phyloP scores from a whole-genome alignment of 108 stramenopile species.

The Licmophora abbreviata region DNA sequence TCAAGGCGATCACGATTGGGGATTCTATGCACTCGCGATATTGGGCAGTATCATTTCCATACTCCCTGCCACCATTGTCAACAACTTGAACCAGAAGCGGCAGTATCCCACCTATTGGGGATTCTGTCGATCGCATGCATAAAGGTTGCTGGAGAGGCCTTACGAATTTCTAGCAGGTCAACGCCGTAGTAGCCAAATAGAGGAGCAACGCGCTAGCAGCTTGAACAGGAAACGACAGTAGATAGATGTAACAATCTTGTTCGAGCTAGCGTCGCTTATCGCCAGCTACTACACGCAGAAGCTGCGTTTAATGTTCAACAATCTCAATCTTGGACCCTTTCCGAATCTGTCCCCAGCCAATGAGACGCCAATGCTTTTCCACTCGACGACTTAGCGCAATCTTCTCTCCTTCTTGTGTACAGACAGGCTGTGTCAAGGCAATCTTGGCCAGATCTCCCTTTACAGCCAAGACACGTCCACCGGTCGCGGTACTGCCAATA shows the following conservation, averaged over 20 bases:
- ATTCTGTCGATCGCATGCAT: too few relatives aligned
- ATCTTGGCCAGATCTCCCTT: constrained; percentile 96
- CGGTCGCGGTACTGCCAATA: constrained; percentile 97
- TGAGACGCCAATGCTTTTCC: constrained; percentile 99
- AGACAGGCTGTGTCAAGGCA: constrained; percentile 97
- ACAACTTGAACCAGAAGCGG: constrained; percentile 40
- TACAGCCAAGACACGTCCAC: constrained; percentile 92
- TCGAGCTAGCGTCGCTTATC: too few relatives aligned
- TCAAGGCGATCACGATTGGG: neutral
- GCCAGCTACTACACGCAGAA: too few relatives aligned
- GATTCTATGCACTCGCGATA: constrained; percentile 20
- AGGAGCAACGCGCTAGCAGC: too few relatives aligned
- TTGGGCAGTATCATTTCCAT: constrained; percentile 17
- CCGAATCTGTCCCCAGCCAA: constrained; percentile 92
- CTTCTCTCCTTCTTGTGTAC: constrained; percentile 99
- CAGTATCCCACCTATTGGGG: constrained; percentile 55
- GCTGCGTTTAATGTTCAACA: constrained; percentile 50
- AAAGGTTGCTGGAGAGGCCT: too few relatives aligned
- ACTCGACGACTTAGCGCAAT: constrained; percentile 97
- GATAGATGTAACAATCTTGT: too few relatives aligned
- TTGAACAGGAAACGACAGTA: too few relatives aligned
- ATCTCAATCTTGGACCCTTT: constrained; percentile 81
- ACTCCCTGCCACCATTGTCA: constrained; percentile 30
- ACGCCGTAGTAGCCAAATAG: too few relatives aligned
- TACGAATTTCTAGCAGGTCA: too few relatives aligned